Evolutionary conservation across 805 yeast species (phyloP).

Genomic region (Yamadazyma laniorum): DNA sequence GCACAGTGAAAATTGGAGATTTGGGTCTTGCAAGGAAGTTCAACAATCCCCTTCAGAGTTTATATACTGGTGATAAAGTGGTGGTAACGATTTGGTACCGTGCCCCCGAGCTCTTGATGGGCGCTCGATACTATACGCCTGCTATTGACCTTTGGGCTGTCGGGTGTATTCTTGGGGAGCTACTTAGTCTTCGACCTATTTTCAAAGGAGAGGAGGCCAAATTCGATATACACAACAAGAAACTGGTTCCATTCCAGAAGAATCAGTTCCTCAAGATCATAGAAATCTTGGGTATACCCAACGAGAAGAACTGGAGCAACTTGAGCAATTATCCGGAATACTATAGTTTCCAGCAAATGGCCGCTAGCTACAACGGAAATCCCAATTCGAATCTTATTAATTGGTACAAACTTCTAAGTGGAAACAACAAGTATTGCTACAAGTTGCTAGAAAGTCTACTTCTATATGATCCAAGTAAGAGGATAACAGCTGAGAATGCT

Average conservation of each 20-base stretch:
- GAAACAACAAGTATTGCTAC: conserved; percentile 65
- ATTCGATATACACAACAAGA: conserved; percentile 76
- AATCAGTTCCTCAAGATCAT: conserved; percentile 88
- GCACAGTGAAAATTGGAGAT: conserved; percentile 95
- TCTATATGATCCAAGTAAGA: conserved; percentile 76
- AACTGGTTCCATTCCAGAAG: conserved; percentile 89
- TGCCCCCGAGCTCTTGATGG: conserved; percentile 60
- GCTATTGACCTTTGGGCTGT: conserved; percentile 95
- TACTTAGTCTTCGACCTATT: conserved; percentile 83
- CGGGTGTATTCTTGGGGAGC: conserved; percentile 91
- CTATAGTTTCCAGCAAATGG: conserved; percentile 45
- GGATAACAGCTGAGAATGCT: conserved; percentile 79
- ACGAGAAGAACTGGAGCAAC: conserved; percentile 72
- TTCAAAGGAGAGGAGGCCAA: conserved; percentile 98
- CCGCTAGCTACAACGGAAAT: conserved; percentile 35
- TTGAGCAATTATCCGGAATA: conserved; percentile 83
- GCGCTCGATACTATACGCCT: conserved; percentile 43
- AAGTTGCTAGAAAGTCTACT: conserved; percentile 61
- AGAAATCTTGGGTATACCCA: conserved; percentile 93
- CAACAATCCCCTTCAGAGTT: conserved; percentile 79
- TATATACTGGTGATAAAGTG: conserved; percentile 90
- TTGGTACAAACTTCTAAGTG: conserved; percentile 88
- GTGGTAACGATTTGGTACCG: conserved; percentile 97
- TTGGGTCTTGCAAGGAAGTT: conserved; percentile 87
- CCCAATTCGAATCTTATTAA: conserved; percentile 70